Conservation (phyloP, 2,329 filamentous ascomycete species). For the Paraphoma sp. region DNA sequence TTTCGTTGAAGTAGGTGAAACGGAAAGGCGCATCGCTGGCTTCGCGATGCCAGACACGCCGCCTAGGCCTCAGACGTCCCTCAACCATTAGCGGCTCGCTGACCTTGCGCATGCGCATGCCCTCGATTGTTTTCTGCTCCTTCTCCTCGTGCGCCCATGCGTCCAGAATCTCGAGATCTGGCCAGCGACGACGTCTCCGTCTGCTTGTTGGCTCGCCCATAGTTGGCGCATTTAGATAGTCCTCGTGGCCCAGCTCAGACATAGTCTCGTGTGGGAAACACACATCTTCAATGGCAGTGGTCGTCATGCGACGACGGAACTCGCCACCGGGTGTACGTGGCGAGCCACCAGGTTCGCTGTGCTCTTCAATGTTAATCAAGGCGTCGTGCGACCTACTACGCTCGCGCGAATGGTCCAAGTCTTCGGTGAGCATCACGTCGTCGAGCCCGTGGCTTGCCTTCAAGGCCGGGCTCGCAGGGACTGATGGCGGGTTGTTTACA, state of each 20-base stretch:
- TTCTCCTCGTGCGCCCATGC: slow-evolving; percentile 93
- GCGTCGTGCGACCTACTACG: slow-evolving; percentile 49
- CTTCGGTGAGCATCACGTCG: slow-evolving; percentile 73
- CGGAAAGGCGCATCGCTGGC: slow-evolving; percentile 91
- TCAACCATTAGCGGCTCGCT: slow-evolving; percentile 93
- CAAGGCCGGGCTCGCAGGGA: slow-evolving; percentile 64
- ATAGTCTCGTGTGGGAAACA: slow-evolving; percentile 84
- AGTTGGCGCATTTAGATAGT: slow-evolving; percentile 61
- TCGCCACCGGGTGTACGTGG: slow-evolving; percentile 30
- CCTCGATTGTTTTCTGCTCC: slow-evolving; percentile 78
- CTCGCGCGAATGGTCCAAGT: slow-evolving; percentile 53
- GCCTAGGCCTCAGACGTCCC: slow-evolving; percentile 80
- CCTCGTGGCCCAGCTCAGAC: slow-evolving; percentile 83
- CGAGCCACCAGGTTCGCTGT: slow-evolving; percentile 57
- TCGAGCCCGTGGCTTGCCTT: slow-evolving; percentile 61
- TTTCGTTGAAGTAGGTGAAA: slow-evolving; percentile 99
- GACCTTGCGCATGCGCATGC: slow-evolving; percentile 85
- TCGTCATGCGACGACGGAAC: slow-evolving; percentile 45
- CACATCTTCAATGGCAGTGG: slow-evolving; percentile 82
- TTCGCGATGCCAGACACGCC: slow-evolving; percentile 81
- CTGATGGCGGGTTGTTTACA: slow-evolving; percentile 70
- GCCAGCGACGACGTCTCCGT: slow-evolving; percentile 72
- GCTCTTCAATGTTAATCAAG: slow-evolving; percentile 60
- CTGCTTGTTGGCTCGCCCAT: slow-evolving; percentile 52
- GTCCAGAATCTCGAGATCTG: slow-evolving; percentile 81